Conservation (phyloP, 2,329 filamentous ascomycete species). For the Pyricularia sp. region DNA sequence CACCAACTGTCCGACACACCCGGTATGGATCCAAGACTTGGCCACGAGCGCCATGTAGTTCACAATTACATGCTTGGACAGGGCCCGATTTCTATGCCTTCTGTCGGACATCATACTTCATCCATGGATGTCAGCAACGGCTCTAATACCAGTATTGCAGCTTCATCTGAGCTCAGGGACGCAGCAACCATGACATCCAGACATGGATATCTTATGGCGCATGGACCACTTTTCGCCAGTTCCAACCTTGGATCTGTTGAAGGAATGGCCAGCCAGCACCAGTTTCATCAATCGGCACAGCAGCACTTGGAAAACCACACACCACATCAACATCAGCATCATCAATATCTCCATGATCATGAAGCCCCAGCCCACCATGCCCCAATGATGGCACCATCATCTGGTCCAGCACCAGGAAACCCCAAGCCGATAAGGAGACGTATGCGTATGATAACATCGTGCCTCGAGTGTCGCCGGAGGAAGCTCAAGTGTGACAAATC, state of each 20-base stretch:
- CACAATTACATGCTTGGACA: not conserved
- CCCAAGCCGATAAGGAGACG: slow-evolving; percentile 39
- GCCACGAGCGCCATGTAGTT: not conserved
- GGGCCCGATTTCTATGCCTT: not conserved
- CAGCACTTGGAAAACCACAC: slow-evolving; percentile 3
- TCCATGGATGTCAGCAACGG: not conserved
- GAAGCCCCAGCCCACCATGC: not conserved
- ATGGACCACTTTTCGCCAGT: not conserved
- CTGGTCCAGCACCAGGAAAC: not conserved
- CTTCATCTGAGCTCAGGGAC: not conserved
- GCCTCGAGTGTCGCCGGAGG: slow-evolving; percentile 57
- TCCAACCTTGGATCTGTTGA: not conserved
- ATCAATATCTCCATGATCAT: not conserved
- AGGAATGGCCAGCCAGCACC: not conserved
- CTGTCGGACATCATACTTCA: not conserved
- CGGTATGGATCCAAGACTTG: not conserved
- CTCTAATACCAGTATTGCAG: not conserved
- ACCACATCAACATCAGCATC: not conserved
- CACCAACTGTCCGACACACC: not conserved
- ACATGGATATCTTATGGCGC: not conserved
- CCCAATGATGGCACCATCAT: not conserved
- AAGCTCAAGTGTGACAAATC: slow-evolving; percentile 70
- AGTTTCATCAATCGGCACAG: not conserved
- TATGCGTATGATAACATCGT: slow-evolving; percentile 55
- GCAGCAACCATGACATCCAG: not conserved